Evolutionary conservation across 148 eudicot genomes (phyloP).

Genomic region (Vaccinium myrtillus): DNA sequence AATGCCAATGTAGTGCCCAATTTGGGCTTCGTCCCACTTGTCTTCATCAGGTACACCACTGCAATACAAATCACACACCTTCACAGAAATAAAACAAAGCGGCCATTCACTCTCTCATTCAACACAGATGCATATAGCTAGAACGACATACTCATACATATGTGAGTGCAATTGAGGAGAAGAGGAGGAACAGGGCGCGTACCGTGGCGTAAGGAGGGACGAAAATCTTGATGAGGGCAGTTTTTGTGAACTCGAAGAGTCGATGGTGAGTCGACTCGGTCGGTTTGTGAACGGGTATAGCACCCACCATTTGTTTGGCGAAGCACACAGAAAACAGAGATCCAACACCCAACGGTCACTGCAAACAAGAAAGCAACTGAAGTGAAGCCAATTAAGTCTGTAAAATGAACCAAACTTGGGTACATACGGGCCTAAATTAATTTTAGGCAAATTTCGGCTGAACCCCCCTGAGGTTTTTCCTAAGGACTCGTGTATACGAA

Average conservation of each 20-base stretch:
- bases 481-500: too few species aligned
- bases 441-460: too few species aligned
- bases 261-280: slow-evolving; percentile 51
- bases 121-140: neutral
- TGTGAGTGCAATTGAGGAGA: neutral
- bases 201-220: slow-evolving; percentile 83
- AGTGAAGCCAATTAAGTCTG: too few species aligned
- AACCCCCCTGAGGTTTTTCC: too few species aligned
- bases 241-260: slow-evolving; percentile 74
- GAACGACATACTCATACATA: neutral
- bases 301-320: slow-evolving; percentile 11
- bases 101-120: neutral
- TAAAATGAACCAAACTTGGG: too few species aligned
- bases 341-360: neutral
- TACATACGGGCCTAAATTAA: too few species aligned
- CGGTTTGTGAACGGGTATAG: slow-evolving; percentile 26
- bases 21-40: slow-evolving; percentile 82
- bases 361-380: neutral
- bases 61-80: slow-evolving; percentile 84
- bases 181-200: neutral
- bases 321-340: neutral
- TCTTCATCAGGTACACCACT: slow-evolving; percentile 66
- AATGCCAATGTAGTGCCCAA: slow-evolving; percentile 81
- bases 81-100: slow-evolving; percentile 1
- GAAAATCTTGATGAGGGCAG: slow-evolving; percentile 82